Evolutionary conservation across 371 early-diverging fungal genomes (phyloP).

Genomic region (Dinochytrium kinnereticum): DNA sequence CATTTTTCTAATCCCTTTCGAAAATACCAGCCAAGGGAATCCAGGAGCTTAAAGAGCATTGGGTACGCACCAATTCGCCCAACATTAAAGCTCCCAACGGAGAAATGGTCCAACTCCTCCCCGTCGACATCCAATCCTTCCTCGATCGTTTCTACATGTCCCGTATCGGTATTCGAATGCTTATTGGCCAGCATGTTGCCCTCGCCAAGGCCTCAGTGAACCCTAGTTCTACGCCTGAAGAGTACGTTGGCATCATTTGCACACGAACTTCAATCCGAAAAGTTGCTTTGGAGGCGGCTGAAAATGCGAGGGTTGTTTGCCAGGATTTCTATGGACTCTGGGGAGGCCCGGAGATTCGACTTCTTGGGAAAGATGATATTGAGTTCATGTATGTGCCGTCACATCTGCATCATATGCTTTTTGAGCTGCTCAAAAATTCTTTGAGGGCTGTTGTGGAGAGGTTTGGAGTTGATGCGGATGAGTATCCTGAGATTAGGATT

Average conservation of each 20-base stretch:
- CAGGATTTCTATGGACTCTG: slow-evolving; percentile 86
- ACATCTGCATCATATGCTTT: slow-evolving; percentile 96
- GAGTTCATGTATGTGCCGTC: slow-evolving; percentile 96
- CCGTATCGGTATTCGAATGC: slow-evolving; percentile 96
- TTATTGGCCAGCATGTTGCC: slow-evolving; percentile 73
- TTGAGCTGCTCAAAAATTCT: slow-evolving; percentile 95
- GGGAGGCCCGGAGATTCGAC: slow-evolving; percentile 56
- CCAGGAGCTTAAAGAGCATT: slow-evolving; percentile 84
- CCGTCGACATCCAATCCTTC: slow-evolving; percentile 87
- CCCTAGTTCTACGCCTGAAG: slow-evolving; percentile 40
- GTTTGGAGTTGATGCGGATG: slow-evolving; percentile 85
- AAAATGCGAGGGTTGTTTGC: slow-evolving; percentile 90
- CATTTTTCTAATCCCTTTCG: slow-evolving; percentile 1
- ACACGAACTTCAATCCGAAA: slow-evolving; percentile 80
- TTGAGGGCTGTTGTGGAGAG: slow-evolving; percentile 94
- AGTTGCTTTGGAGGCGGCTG: slow-evolving; percentile 76
- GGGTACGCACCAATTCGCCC: slow-evolving; percentile 49
- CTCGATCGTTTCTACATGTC: slow-evolving; percentile 98
- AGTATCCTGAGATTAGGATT: slow-evolving; percentile 89
- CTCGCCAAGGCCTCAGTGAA: slow-evolving; percentile 37
- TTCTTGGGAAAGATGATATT: slow-evolving; percentile 65
- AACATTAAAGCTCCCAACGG: slow-evolving; percentile 9
- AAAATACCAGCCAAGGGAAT: slow-evolving; percentile 82
- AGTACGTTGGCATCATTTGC: slow-evolving; percentile 96
- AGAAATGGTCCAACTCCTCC: slow-evolving; percentile 47